Base-by-base conservation (phyloP, 148 eudicot genomes). In the Amaranthus cruentus region DNA sequence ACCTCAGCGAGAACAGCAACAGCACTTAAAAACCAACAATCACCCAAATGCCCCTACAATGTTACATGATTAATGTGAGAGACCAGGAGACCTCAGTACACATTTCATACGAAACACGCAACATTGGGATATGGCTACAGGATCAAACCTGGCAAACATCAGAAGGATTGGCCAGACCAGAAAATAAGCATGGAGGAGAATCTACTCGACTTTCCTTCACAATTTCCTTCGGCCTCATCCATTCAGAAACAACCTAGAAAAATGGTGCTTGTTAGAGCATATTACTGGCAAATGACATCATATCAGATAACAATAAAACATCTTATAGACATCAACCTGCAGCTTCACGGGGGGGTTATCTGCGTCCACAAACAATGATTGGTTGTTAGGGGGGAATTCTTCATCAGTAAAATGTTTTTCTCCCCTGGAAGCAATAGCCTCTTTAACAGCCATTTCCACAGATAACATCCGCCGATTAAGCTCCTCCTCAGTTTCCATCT, bases 21-120 rank as follows among this genome's bases (percentile, higher is more conserved):
- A 73, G 99, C 99, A 80, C 99, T 96, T 84, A 96, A 77, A 87
- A 96, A 96, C 99, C 99, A 96, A 75, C 99, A 96, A 83, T 96
- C 97, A 55, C 99, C 99, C 74, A 96, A 78, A 74, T 96, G 97
- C 6, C 99, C 99, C 99, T 96, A 89, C 51, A 51, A 55, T 79
- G 48, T 58, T 38, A 73, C 78, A 66, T 49, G 60, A 9, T 53
- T 42, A 38, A 67, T 67, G 68, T 73, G 28, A 79, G 71, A 50
- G 58, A 56, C 48, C 28, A 42, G 67, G 21, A 59, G 12, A 51
- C 54, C 15, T 62, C 15, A 6, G 72, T 4, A 50, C 54, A 21
- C 44, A 66, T 21, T 53, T 28, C 56, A 77, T 55, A 67, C 11
- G 2, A 66, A 49, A 55, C 42, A 15, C 2, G 48, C 44, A 68